Percentiles rank a stretch among this genome's conserved stretches.
Conservation (phyloP, 2,329 filamentous ascomycete genomes). For the Dactylonectria estremocensis region DNA sequence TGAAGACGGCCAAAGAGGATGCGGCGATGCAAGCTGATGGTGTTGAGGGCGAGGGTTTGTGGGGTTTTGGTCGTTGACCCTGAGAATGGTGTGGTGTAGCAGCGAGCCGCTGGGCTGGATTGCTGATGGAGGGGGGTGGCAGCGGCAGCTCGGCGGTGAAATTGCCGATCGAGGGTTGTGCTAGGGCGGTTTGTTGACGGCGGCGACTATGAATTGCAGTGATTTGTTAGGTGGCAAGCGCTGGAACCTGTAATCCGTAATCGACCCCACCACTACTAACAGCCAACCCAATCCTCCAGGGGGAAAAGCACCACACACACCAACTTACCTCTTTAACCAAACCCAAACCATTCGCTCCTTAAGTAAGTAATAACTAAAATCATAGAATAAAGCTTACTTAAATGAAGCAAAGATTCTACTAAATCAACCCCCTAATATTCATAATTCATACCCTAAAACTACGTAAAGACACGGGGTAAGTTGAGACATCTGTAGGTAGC, state of each 20-base stretch:
- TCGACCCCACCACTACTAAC: not conserved
- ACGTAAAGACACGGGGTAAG: no score
- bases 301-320: no score
- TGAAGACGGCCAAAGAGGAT: not conserved
- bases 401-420: no score
- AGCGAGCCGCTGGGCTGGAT: slow-evolving; percentile 26
- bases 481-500: no score
- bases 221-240: slow-evolving; percentile 2
- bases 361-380: no score
- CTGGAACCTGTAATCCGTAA: not conserved
- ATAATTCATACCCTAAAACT: no score
- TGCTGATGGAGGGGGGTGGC: slow-evolving; percentile 25
- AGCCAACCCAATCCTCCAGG: no score
- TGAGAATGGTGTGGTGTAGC: slow-evolving; percentile 35
- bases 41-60: slow-evolving; percentile 19
- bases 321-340: no score
- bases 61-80: slow-evolving; percentile 41
- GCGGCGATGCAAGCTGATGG: slow-evolving; percentile 1
- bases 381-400: no score
- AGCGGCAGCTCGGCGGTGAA: slow-evolving; percentile 41
- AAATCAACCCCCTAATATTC: no score
- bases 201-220: not conserved
- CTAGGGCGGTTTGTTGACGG: slow-evolving; percentile 10
- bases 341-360: no score
- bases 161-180: slow-evolving; percentile 40